Evolutionary conservation across 495 filamentous ascomycete genomes (phyloP), one percentile per base, ranked within the genome.

Genomic region (Parathielavia hyrcaniae): DNA sequence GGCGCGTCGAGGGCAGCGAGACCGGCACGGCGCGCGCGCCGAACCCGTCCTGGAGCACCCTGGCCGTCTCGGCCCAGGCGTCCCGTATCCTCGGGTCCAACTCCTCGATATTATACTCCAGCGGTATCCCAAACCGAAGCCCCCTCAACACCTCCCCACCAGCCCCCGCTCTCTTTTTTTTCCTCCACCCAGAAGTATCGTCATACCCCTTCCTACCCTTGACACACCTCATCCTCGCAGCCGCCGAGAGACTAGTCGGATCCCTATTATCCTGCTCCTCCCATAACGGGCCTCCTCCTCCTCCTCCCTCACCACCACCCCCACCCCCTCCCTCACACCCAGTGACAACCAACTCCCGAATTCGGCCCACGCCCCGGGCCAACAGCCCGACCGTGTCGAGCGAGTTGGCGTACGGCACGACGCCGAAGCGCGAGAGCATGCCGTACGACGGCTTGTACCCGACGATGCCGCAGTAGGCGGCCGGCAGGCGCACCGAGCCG

Each of bases 361-460:
- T 80, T 10, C 55, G 66, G 11, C 68, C 64, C 0, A 81, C 81
- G 7, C 68, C 75, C 36, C 63, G 70, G 0, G 83, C 83, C 47
- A 98, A 55, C 2, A 98, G 77, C 0, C 95, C 95, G 6, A 98
- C 90, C 2, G 93, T 98, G 67, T 98, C 93, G 8, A 98, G 69
- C 4, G 90, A 96, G 65, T 97, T 97, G 17, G 95, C 93, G 69
- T 97, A 98, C 20, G 91, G 87, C 32, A 97, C 79, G 10, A 98
- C 91, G 17, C 93, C 93, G 81, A 86, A 90, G 48, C 93, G 79
- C 53, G 90, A 95, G 20, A 83, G 69, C 55, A 80, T 73, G 7
- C 79, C 79, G 63, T 76, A 73, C 6, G 89, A 95, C 14, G 93
- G 93, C 72, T 98, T 98, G 73, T 91, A 97, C 0, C 93, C 93